A percentile compares a stretch with the other conserved stretches of the same genome.
Evolutionary conservation across 495 filamentous ascomycete species (phyloP).

Genomic region (Rostrohypoxylon terebratum): DNA sequence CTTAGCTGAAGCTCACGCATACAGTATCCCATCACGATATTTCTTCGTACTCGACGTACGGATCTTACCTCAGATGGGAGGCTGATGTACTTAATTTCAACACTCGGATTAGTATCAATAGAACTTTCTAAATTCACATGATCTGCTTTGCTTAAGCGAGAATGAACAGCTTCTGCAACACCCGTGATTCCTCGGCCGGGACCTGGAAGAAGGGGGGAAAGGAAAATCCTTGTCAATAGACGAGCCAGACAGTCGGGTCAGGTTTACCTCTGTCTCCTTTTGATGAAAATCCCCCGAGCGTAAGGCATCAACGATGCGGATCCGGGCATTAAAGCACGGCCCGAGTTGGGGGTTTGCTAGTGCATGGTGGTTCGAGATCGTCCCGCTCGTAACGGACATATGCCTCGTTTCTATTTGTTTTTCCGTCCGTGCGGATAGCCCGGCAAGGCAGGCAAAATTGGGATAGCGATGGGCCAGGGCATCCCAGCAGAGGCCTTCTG

Average conservation of each 20-base stretch:
- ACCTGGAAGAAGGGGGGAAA: background rate
- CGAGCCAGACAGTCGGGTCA: conserved; percentile 40
- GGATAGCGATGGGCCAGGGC: conserved; percentile 19
- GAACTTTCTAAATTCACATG: conserved; percentile 10
- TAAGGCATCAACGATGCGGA: conserved; percentile 28
- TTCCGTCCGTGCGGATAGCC: conserved; percentile 36
- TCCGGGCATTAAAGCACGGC: conserved; percentile 16
- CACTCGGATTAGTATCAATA: background rate
- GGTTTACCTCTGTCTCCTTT: conserved; percentile 7
- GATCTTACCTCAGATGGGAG: conserved; percentile 17
- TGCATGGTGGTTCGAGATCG: conserved; percentile 14
- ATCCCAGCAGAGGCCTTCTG: conserved; percentile 7
- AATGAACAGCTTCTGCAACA: background rate
- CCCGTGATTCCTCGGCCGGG: background rate
- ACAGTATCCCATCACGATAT: background rate
- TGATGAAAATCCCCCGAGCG: conserved; percentile 8
- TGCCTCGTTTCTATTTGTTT: conserved; percentile 33
- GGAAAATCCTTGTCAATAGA: conserved; percentile 3
- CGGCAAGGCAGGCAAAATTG: conserved; percentile 14
- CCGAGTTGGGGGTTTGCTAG: conserved; percentile 19
- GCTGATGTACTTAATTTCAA: conserved; percentile 7
- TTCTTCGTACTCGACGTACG: background rate
- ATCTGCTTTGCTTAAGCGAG: conserved; percentile 6
- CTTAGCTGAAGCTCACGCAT: background rate
- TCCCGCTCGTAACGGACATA: conserved; percentile 17